phyloP scores from a whole-genome alignment of 2,329 filamentous ascomycete genomes.

The Ceratocystis variospora region DNA sequence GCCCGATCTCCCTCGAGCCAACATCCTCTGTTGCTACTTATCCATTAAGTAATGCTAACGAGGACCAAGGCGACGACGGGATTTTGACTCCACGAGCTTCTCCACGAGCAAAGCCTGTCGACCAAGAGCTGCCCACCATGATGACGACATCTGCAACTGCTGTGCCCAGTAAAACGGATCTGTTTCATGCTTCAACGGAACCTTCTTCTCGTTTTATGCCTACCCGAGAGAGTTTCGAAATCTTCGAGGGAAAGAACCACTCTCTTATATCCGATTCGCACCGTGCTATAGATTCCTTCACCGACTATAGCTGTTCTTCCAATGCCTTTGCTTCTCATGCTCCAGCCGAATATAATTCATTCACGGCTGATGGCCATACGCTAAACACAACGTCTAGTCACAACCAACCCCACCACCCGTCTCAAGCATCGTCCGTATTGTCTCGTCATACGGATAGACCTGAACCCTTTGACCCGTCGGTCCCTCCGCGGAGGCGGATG shows the following conservation, averaged over 20 bases:
- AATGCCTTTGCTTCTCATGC: conserved; percentile 11
- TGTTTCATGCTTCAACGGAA: conserved; percentile 28
- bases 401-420: neutral
- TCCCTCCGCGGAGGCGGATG: conserved; percentile 4
- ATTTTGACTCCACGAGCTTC: conserved; percentile 17
- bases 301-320: conserved; percentile 9
- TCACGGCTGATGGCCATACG: neutral
- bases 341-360: conserved; percentile 11
- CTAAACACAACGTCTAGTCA: neutral
- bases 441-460: conserved; percentile 1
- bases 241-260: conserved; percentile 8
- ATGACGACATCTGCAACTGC: conserved; percentile 17
- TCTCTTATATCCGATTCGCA: neutral
- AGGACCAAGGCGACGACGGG: conserved; percentile 15
- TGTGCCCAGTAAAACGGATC: conserved; percentile 22
- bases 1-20: neutral
- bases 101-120: conserved; percentile 8
- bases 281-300: conserved; percentile 9
- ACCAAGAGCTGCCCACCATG: conserved; percentile 15
- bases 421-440: neutral
- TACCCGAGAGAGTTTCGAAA: conserved; percentile 22
- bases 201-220: conserved; percentile 29
- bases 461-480: neutral
- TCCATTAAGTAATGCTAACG: conserved; percentile 14
- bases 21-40: neutral